These are phyloP conservation scores for Haplosporangium gracile DNA, from an alignment of 192 early-diverging fungal species.

Conservation along the genomic window DNA sequence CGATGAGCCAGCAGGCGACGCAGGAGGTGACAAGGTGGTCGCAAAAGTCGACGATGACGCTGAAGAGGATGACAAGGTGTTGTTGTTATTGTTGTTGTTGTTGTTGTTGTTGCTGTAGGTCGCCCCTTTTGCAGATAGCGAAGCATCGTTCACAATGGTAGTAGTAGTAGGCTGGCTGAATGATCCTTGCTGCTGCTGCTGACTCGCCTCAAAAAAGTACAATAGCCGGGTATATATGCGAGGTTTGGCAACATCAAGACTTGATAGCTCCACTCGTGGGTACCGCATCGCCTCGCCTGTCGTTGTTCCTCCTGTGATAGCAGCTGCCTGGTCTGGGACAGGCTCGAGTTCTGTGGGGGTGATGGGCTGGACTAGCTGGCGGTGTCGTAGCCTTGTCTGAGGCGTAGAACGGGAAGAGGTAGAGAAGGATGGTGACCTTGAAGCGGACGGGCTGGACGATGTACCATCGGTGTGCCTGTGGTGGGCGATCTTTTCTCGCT, in stretches of 20 bases:
- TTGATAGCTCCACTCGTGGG: conserved; percentile 43
- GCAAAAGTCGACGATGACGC: conserved; percentile 20
- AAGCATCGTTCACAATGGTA: neutral
- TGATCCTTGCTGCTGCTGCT: neutral
- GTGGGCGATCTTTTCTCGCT: conserved; percentile 18
- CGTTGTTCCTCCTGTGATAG: neutral
- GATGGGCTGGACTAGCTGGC: conserved; percentile 48
- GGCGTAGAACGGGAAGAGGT: conserved; percentile 4
- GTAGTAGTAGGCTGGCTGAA: neutral
- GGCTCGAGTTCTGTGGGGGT: conserved; percentile 46
- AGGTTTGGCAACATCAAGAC: conserved; percentile 53
- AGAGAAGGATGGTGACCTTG: conserved; percentile 22
- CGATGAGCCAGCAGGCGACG: neutral
- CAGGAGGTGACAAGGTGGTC: neutral
- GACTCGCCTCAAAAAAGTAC: conserved; percentile 50
- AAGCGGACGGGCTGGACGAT: neutral
- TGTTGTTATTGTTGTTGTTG: neutral
- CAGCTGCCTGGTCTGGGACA: conserved; percentile 11
- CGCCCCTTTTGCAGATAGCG: neutral
- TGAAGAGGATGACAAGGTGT: neutral
- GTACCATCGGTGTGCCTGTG: neutral
- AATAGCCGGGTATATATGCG: conserved; percentile 56
- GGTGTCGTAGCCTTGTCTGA: conserved; percentile 38
- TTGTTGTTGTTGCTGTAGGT: neutral
- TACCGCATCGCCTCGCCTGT: conserved; percentile 7